Percentiles rank a stretch among this genome's conserved stretches.
phyloP scores from a whole-genome alignment of 2,329 filamentous ascomycete genomes.

The Colletotrichum sp. region DNA sequence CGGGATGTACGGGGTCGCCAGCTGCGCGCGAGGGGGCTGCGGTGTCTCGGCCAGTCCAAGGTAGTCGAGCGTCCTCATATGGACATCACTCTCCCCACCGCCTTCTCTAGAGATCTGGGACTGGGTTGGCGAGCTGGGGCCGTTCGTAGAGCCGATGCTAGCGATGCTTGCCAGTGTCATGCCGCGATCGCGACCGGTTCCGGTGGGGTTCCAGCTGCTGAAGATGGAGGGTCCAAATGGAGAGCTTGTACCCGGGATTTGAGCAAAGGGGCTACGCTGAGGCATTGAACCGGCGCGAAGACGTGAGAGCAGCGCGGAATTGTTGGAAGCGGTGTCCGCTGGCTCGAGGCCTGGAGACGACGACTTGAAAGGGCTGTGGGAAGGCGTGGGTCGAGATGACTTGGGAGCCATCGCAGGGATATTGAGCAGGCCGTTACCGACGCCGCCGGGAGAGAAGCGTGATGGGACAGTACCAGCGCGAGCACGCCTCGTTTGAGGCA shows the following conservation, averaged over 20 bases:
- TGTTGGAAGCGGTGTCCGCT: conserved; percentile 51
- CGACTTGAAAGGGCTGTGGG: conserved; percentile 85
- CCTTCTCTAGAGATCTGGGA: conserved; percentile 88
- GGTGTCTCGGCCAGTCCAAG: conserved; percentile 93
- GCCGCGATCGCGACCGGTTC: conserved; percentile 75
- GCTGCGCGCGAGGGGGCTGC: conserved; percentile 75
- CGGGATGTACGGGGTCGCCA: conserved; percentile 73
- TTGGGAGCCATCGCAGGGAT: conserved; percentile 69
- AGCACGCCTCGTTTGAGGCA: conserved; percentile 76
- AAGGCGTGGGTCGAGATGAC: conserved; percentile 83
- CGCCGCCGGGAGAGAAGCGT: conserved; percentile 80
- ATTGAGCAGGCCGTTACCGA: conserved; percentile 62
- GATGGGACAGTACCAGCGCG: conserved; percentile 97
- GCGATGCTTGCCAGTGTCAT: conserved; percentile 83
- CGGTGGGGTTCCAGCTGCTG: conserved; percentile 72
- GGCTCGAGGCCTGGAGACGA: conserved; percentile 59
- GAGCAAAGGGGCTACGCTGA: conserved; percentile 75
- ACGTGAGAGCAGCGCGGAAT: conserved; percentile 79
- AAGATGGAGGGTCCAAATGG: conserved; percentile 93
- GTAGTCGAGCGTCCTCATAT: conserved; percentile 91
- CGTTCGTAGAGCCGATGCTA: conserved; percentile 84
- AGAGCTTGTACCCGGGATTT: conserved; percentile 52
- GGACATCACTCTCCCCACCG: conserved; percentile 82
- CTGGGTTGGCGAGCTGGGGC: conserved; percentile 83
- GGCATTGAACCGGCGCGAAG: conserved; percentile 94